phyloP scores from a whole-genome alignment of 352 stramenopile genomes.

The Hyaloperonospora brassicae region DNA sequence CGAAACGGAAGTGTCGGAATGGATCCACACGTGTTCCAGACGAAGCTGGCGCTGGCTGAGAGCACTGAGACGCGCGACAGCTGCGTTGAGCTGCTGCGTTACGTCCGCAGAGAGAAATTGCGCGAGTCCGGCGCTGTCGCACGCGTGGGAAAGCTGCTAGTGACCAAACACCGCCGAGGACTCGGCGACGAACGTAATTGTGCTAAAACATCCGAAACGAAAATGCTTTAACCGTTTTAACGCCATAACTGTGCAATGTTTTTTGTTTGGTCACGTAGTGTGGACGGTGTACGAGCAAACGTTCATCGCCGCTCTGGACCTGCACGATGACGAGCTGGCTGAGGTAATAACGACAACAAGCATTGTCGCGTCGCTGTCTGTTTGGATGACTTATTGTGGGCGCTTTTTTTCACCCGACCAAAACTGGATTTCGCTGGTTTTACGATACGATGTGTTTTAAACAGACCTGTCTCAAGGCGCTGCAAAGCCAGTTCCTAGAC shows the following conservation, averaged over 20 bases:
- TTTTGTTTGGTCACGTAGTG: slow-evolving; percentile 19
- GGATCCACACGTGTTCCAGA: slow-evolving; percentile 33
- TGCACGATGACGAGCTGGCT: slow-evolving; percentile 46
- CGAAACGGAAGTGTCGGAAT: slow-evolving; percentile 7
- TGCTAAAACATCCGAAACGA: slow-evolving; percentile 8
- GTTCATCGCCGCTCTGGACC: slow-evolving; percentile 52
- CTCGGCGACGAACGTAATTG: slow-evolving; percentile 41
- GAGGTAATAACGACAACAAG: slow-evolving; percentile 12
- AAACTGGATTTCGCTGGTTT: neutral
- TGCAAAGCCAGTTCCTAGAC: slow-evolving; percentile 50
- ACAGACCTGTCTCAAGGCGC: slow-evolving; percentile 29
- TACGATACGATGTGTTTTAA: slow-evolving; percentile 3
- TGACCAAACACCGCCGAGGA: slow-evolving; percentile 44
- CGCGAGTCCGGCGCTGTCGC: slow-evolving; percentile 34
- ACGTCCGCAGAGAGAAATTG: slow-evolving; percentile 54
- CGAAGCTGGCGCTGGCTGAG: slow-evolving; percentile 39
- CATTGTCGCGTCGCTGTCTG: neutral
- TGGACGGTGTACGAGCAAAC: slow-evolving; percentile 67
- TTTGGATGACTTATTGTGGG: neutral
- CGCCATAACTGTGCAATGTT: neutral
- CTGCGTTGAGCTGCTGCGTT: slow-evolving; percentile 42
- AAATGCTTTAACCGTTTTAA: slow-evolving; percentile 7
- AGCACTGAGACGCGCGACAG: slow-evolving; percentile 20
- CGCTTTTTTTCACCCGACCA: neutral
- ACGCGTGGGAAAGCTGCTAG: slow-evolving; percentile 33